A percentile compares a stretch with the other conserved stretches of the same genome.
phyloP scores from a whole-genome alignment of 208 protist genomes.

The Crithidia acanthocephali region DNA sequence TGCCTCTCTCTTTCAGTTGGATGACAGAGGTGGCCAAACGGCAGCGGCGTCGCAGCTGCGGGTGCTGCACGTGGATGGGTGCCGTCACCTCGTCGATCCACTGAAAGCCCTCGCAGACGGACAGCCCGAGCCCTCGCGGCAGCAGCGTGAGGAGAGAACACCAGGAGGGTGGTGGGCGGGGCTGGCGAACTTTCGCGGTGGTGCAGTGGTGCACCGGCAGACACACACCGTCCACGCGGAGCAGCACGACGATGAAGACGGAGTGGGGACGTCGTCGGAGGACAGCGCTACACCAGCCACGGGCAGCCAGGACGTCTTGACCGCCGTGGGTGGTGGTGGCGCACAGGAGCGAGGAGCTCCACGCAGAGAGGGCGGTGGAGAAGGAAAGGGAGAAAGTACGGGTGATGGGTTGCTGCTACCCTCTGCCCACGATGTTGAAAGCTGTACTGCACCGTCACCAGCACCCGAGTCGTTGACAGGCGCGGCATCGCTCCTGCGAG shows the following conservation, averaged over 20 bases:
- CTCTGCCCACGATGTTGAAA: too few relatives aligned
- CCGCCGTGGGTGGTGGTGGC: too few relatives aligned
- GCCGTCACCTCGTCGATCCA: conserved; percentile 7
- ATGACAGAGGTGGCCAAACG: background rate
- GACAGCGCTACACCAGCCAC: background rate
- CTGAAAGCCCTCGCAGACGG: background rate
- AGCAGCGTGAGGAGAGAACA: background rate
- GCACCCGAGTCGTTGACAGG: too few relatives aligned
- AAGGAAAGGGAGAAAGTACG: too few relatives aligned
- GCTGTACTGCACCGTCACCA: too few relatives aligned
- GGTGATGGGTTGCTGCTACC: too few relatives aligned
- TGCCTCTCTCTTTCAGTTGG: too few relatives aligned
- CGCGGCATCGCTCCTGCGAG: too few relatives aligned
- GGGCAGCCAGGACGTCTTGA: background rate
- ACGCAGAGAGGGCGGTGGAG: too few relatives aligned
- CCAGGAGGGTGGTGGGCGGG: background rate
- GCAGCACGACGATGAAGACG: too few relatives aligned
- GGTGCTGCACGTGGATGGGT: conserved; percentile 16
- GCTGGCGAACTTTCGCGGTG: conserved; percentile 8
- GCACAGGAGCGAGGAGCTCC: too few relatives aligned
- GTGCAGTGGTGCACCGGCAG: background rate
- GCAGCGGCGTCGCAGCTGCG: background rate
- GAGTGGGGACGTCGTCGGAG: too few relatives aligned
- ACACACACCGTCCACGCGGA: background rate
- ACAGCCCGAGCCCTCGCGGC: background rate